Conservation (phyloP, 177 flowering plant genomes). For the Vitis hybrid region DNA sequence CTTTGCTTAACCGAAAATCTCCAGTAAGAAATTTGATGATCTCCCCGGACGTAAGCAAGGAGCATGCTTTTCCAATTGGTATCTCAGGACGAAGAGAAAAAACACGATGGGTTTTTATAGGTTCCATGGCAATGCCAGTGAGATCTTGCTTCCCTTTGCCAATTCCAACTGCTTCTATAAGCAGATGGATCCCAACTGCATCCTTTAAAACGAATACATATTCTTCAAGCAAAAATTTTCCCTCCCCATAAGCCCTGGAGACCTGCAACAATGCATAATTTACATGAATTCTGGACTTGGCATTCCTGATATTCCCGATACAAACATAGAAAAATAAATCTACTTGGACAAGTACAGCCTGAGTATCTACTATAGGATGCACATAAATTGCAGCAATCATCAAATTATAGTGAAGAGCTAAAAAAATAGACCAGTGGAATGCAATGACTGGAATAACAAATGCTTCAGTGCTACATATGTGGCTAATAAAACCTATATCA, state of each 20-base stretch:
- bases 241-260: conserved; percentile 44
- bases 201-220: conserved; percentile 53
- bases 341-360: background rate
- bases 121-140: conserved; percentile 46
- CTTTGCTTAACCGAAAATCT: conserved; percentile 30
- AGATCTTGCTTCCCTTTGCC: conserved; percentile 79
- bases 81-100: conserved; percentile 36
- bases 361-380: background rate
- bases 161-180: conserved; percentile 66
- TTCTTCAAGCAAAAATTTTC: conserved; percentile 48
- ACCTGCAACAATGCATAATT: conserved; percentile 16
- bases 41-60: conserved; percentile 24
- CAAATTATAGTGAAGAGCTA: background rate
- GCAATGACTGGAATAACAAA: background rate
- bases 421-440: background rate
- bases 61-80: conserved; percentile 56
- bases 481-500: too few species aligned
- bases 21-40: conserved; percentile 28
- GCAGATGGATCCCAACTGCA: conserved; percentile 44
- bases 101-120: conserved; percentile 33
- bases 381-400: background rate
- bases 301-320: background rate
- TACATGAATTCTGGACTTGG: background rate
- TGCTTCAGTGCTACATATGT: too few species aligned
- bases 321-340: background rate